Evolutionary conservation across 192 early-diverging fungal genomes (phyloP).

Genomic region (Linnemannia hyalina): DNA sequence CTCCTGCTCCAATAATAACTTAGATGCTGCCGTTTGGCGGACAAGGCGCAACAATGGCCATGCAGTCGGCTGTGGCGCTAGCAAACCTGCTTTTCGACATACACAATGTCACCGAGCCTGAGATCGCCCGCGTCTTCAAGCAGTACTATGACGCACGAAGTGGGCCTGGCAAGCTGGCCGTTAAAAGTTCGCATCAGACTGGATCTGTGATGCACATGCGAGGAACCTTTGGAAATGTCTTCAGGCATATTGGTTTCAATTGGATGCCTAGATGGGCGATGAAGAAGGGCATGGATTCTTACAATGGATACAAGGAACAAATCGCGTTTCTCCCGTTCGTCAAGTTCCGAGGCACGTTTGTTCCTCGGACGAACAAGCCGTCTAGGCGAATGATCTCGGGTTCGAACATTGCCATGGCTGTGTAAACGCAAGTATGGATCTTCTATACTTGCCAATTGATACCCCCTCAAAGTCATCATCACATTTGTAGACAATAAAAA

Average conservation of each 20-base stretch:
- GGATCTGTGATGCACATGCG: conserved; percentile 17
- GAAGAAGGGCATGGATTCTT: conserved; percentile 4
- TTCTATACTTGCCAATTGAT: too few species aligned
- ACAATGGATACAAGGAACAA: conserved; percentile 13
- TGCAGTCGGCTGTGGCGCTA: conserved; percentile 18
- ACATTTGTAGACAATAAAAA: background rate
- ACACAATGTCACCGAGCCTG: conserved; percentile 5
- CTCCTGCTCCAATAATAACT: background rate
- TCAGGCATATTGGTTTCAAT: conserved; percentile 13
- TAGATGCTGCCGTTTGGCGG: conserved; percentile 36
- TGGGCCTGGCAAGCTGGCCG: background rate
- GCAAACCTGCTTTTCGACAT: conserved; percentile 36
- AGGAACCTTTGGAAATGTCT: background rate
- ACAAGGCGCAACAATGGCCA: conserved; percentile 32
- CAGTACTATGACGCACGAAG: conserved; percentile 8
- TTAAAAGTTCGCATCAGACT: conserved; percentile 12
- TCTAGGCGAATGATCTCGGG: background rate
- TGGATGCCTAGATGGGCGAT: conserved; percentile 27
- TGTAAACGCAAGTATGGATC: background rate
- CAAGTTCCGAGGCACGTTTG: conserved; percentile 17
- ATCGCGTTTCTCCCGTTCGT: conserved; percentile 23
- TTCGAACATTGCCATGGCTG: background rate
- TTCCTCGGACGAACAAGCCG: background rate
- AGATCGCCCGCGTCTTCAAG: conserved; percentile 17
- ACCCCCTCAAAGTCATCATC: background rate